These are phyloP conservation scores for Phialocephala sp. DNA, from an alignment of 2,329 filamentous ascomycete species.

Conservation along the genomic window DNA sequence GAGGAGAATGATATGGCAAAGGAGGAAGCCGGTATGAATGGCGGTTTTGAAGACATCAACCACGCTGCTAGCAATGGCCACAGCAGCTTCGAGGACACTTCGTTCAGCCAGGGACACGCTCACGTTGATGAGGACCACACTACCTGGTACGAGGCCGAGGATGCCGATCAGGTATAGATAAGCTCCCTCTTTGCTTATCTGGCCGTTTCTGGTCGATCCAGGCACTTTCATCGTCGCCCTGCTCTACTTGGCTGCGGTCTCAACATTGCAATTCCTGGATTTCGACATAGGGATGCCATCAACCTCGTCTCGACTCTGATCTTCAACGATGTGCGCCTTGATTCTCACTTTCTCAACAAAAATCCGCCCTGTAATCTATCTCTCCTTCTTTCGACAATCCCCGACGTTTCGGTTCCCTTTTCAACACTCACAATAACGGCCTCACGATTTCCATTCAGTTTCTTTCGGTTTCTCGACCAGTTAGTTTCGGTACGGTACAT, in stretches of 20 bases:
- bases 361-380: neutral
- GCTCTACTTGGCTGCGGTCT: neutral
- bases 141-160: conserved; percentile 17
- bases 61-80: conserved; percentile 19
- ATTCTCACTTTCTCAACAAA: no score
- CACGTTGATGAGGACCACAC: conserved; percentile 7
- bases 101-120: neutral
- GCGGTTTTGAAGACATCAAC: neutral
- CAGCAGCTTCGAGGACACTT: neutral
- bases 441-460: neutral
- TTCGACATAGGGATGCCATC: neutral
- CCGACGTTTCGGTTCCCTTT: neutral
- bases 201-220: neutral
- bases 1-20: conserved; percentile 14
- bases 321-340: neutral
- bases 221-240: no score
- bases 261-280: neutral
- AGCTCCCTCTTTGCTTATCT: neutral
- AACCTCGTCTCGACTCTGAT: neutral
- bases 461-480: no score
- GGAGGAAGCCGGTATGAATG: neutral
- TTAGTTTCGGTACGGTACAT: neutral
- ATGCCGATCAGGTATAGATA: conserved; percentile 19
- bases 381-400: neutral
- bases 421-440: neutral